A percentile compares a stretch with the other conserved stretches of the same genome.
Evolutionary conservation across 768 basidiomycete species (phyloP).

Genomic region (Pleurotus salmoneostramineus): DNA sequence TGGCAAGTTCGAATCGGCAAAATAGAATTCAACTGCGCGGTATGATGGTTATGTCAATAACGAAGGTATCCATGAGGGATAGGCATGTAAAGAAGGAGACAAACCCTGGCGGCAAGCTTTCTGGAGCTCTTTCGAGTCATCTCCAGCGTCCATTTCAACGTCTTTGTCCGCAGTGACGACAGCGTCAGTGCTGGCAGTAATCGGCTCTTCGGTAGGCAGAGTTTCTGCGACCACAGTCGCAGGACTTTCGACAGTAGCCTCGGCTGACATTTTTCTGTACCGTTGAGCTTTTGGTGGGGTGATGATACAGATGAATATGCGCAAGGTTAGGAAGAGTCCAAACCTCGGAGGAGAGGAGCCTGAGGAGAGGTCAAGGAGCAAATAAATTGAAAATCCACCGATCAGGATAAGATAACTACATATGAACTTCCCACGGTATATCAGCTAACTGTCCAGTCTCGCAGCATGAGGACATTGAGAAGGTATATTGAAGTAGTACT

Average conservation of each 20-base stretch:
- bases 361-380: too few relatives aligned
- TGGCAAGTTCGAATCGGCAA: constrained; percentile 94
- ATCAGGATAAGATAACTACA: not conserved
- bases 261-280: constrained; percentile 15
- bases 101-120: constrained; percentile 56
- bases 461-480: not conserved
- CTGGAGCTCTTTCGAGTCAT: constrained; percentile 37
- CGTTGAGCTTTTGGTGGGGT: not conserved
- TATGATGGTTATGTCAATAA: not conserved
- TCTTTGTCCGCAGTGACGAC: constrained; percentile 12
- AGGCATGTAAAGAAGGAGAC: not conserved
- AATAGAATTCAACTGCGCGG: constrained; percentile 86
- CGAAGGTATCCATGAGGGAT: not conserved
- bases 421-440: not conserved
- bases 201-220: not conserved
- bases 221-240: constrained; percentile 12
- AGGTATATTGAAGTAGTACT: not conserved
- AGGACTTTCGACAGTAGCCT: constrained; percentile 18
- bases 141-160: constrained; percentile 20
- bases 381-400: not conserved
- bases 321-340: too few relatives aligned
- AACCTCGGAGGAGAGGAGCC: too few relatives aligned
- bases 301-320: not conserved
- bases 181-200: not conserved
- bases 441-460: not conserved